These are phyloP conservation scores for Lactarius quietus DNA, from an alignment of 768 basidiomycete species.

Conservation along the genomic window DNA sequence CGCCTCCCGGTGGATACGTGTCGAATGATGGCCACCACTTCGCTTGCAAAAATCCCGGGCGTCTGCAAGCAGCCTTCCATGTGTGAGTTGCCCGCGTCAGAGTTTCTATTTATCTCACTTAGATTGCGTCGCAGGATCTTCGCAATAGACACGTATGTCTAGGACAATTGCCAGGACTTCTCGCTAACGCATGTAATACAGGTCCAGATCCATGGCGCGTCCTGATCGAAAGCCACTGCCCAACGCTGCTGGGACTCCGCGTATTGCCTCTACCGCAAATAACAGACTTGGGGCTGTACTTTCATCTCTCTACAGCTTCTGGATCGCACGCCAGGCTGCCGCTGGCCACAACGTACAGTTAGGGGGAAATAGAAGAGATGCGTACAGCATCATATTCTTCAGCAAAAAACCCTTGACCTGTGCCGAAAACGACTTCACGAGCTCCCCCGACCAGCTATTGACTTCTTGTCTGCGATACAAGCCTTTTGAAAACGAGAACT, in stretches of 20 bases:
- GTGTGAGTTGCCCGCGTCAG: constrained; percentile 41
- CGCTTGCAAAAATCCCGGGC: constrained; percentile 49
- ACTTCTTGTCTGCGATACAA: constrained; percentile 35
- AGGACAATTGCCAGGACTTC: too few relatives aligned
- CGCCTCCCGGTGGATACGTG: constrained; percentile 40
- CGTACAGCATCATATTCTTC: constrained; percentile 55
- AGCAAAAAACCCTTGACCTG: constrained; percentile 28
- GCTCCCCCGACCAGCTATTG: constrained; percentile 45
- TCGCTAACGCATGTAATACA: constrained; percentile 26
- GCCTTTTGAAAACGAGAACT: constrained; percentile 42
- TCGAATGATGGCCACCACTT: constrained; percentile 57
- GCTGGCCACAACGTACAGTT: constrained; percentile 28
- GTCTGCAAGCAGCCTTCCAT: constrained; percentile 52
- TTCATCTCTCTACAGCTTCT: constrained; percentile 52
- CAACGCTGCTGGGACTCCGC: constrained; percentile 39
- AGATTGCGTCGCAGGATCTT: constrained; percentile 41
- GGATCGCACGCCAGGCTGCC: constrained; percentile 47
- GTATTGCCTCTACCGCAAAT: constrained; percentile 37
- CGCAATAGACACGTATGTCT: constrained; percentile 45
- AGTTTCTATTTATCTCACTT: neutral
- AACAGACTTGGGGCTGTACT: constrained; percentile 59
- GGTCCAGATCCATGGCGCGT: constrained; percentile 49
- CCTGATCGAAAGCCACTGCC: constrained; percentile 43
- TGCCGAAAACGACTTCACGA: constrained; percentile 44
- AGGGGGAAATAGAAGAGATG: constrained; percentile 39